These are phyloP conservation scores for Polychaeton citri DNA, from an alignment of 2,329 filamentous ascomycete genomes.

Conservation along the genomic window DNA sequence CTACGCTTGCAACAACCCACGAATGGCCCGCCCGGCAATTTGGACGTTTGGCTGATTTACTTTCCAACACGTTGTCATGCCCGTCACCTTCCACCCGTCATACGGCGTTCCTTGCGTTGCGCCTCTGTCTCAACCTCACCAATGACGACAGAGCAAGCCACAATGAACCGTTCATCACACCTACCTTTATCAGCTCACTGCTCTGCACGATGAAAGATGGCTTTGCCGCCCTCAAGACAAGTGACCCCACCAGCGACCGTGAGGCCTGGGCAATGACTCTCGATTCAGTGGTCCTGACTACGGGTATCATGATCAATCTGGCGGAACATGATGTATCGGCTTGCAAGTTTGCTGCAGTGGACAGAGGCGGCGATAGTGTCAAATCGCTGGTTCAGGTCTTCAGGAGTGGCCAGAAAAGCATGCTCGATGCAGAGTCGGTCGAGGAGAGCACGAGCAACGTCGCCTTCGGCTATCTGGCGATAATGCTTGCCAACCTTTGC, in stretches of 20 bases:
- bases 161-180: conserved; percentile 42
- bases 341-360: conserved; percentile 9
- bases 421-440: conserved; percentile 49
- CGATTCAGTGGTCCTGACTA: conserved; percentile 60
- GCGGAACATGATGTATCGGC: conserved; percentile 61
- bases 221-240: conserved; percentile 14
- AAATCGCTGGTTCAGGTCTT: conserved; percentile 15
- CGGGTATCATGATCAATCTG: conserved; percentile 79
- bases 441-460: conserved; percentile 66
- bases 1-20: conserved; percentile 10
- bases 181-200: conserved; percentile 34
- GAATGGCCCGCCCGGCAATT: conserved; percentile 13
- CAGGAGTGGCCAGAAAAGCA: conserved; percentile 13
- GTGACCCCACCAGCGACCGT: conserved; percentile 20
- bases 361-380: conserved; percentile 6
- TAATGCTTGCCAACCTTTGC: conserved; percentile 71
- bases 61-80: conserved; percentile 2
- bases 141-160: conserved; percentile 60
- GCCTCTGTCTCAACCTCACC: conserved; percentile 71
- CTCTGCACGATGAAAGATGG: conserved; percentile 12
- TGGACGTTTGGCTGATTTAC: conserved; percentile 7
- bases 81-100: conserved; percentile 4
- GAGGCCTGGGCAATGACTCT: conserved; percentile 41
- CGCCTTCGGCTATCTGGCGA: conserved; percentile 71
- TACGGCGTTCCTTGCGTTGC: conserved; percentile 37